A percentile compares a stretch with the other conserved stretches of the same genome.
Conservation (phyloP, 257 asterid genomes). For the Nicotiana tomentosiformis region DNA sequence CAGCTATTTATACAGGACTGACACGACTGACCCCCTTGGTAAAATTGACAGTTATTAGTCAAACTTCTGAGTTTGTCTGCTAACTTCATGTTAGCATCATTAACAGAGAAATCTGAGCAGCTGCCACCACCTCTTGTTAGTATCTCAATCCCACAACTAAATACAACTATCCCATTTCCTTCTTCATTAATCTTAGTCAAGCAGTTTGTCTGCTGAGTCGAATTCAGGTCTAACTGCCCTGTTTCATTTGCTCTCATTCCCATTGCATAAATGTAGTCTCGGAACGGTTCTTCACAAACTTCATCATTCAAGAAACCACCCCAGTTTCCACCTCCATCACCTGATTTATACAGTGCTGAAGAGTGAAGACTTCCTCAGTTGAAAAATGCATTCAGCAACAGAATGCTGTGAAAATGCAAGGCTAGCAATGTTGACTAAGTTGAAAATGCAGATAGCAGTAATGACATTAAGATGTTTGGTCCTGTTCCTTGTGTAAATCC, state of each 20-base stretch:
- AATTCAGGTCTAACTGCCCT: not conserved
- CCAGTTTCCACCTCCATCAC: not conserved
- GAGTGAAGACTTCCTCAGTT: not conserved
- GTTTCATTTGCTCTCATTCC: not conserved
- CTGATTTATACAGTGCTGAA: not conserved
- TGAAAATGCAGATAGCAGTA: not conserved
- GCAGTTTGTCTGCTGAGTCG: not conserved
- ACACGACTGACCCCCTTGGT: not conserved
- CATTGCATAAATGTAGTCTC: not conserved
- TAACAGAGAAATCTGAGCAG: slow-evolving; percentile 3
- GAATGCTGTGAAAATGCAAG: not conserved
- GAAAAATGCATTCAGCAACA: not conserved
- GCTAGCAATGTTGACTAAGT: not conserved
- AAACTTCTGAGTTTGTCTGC: not conserved
- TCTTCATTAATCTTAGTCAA: not conserved
- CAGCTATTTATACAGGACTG: not conserved
- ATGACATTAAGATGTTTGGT: not conserved
- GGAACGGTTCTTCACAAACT: not conserved
- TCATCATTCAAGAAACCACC: not conserved
- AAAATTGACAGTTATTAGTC: not conserved
- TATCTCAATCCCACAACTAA: not conserved
- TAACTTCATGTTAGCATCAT: not conserved
- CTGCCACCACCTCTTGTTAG: not conserved
- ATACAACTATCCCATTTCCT: not conserved
- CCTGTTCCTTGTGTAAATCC: not conserved